Conservation (phyloP, 148 eudicot genomes). For the Spergularia bocconei region DNA sequence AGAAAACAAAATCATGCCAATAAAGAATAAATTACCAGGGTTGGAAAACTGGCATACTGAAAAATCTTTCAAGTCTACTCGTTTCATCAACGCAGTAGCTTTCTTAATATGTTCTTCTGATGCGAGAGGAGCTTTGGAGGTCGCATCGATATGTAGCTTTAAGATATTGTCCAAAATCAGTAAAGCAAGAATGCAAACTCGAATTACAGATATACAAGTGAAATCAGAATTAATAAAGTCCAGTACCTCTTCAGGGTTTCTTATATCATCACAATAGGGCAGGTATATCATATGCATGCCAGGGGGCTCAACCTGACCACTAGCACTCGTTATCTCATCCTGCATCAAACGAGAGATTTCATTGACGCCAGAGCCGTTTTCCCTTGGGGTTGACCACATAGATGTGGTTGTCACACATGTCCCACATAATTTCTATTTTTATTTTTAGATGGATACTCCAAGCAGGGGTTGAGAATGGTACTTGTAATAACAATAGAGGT, state of each 20-base stretch:
- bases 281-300: conserved; percentile 97
- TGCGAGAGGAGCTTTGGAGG: conserved; percentile 46
- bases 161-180: conserved; percentile 21
- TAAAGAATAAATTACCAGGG: conserved; percentile 54
- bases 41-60: conserved; percentile 93
- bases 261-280: conserved; percentile 93
- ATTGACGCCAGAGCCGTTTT: background rate
- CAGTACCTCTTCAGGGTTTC: conserved; percentile 78
- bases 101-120: conserved; percentile 69
- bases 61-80: conserved; percentile 78
- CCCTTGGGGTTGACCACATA: background rate
- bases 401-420: no score
- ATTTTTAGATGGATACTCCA: background rate
- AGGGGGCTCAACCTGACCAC: conserved; percentile 95
- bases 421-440: background rate
- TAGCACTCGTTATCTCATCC: conserved; percentile 67
- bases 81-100: conserved; percentile 66
- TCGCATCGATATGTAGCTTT: conserved; percentile 56
- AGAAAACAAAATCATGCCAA: background rate
- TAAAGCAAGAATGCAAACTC: background rate
- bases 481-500: no score
- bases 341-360: conserved; percentile 32
- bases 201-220: background rate
- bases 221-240: background rate
- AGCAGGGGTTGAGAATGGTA: background rate